A percentile compares a stretch with the other conserved stretches of the same genome.
phyloP scores from a whole-genome alignment of 73 alveolate genomes.

The Strombidium stylifer region DNA sequence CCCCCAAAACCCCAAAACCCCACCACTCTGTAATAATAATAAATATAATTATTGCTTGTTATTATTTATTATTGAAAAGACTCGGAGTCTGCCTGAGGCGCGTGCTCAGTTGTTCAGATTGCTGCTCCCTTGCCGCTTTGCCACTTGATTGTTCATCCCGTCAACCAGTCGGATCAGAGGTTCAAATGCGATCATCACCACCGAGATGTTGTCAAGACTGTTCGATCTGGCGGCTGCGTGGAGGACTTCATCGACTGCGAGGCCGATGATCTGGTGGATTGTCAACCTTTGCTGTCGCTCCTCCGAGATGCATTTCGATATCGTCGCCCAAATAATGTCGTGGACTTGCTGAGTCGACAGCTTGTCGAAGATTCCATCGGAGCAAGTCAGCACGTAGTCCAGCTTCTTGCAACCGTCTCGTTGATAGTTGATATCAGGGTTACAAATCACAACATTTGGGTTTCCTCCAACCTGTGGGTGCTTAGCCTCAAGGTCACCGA shows the following conservation, averaged over 20 bases:
- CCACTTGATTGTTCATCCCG: no score
- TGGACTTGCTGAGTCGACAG: slow-evolving; percentile 59
- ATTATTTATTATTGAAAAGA: no score
- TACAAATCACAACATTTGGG: slow-evolving; percentile 77
- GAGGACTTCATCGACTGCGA: slow-evolving; percentile 63
- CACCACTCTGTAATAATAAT: no score
- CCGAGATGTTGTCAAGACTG: slow-evolving; percentile 77
- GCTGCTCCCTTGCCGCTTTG: no score
- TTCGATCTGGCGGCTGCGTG: slow-evolving; percentile 54
- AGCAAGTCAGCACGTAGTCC: slow-evolving; percentile 63
- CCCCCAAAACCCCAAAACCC: no score
- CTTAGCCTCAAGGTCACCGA: slow-evolving; percentile 90
- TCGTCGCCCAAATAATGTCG: slow-evolving; percentile 47
- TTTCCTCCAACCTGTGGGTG: slow-evolving; percentile 76
- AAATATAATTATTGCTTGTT: no score
- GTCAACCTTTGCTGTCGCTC: background rate
- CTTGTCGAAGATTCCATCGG: slow-evolving; percentile 84
- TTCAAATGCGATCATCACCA: slow-evolving; percentile 64
- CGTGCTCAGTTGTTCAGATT: no score
- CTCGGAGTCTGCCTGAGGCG: no score
- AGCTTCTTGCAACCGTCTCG: slow-evolving; percentile 54
- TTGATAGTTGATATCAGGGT: slow-evolving; percentile 74
- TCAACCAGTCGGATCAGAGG: no score
- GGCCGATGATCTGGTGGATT: slow-evolving; percentile 65
- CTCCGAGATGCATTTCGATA: background rate